These are phyloP conservation scores for Lentinula raphanica DNA, from an alignment of 768 basidiomycete genomes.

Conservation along the genomic window DNA sequence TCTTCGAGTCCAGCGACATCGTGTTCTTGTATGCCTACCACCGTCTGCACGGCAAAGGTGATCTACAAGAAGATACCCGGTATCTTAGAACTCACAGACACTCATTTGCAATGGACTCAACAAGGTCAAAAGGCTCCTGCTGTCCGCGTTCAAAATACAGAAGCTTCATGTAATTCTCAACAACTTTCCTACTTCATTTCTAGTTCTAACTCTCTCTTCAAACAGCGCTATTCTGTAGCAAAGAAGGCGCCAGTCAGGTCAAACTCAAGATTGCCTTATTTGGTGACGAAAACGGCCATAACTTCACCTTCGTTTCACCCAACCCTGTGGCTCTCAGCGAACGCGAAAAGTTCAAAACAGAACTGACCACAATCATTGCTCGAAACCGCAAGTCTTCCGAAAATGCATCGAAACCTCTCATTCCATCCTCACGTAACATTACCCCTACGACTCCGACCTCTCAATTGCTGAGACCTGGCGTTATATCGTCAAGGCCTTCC, in stretches of 20 bases:
- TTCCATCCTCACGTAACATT: constrained; percentile 18
- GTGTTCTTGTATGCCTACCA: constrained; percentile 48
- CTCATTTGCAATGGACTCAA: constrained; percentile 76
- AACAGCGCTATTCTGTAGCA: constrained; percentile 80
- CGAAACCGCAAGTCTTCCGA: constrained; percentile 53
- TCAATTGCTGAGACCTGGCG: constrained; percentile 26
- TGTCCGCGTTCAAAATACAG: constrained; percentile 55
- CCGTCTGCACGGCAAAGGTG: constrained; percentile 67
- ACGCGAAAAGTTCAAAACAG: constrained; percentile 78
- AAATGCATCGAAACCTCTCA: constrained; percentile 23
- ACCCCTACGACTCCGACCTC: constrained; percentile 19
- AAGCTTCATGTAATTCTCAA: constrained; percentile 53
- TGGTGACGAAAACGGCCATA: constrained; percentile 69
- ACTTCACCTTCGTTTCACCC: constrained; percentile 75
- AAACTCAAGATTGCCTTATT: constrained; percentile 69
- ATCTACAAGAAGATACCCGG: constrained; percentile 83
- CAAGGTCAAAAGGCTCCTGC: constrained; percentile 61
- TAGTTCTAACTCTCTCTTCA: constrained; percentile 11
- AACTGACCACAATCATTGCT: constrained; percentile 72
- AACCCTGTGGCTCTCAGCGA: constrained; percentile 60
- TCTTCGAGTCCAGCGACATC: neutral
- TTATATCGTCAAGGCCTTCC: constrained; percentile 37
- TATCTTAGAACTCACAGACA: constrained; percentile 67
- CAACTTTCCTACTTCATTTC: constrained; percentile 5
- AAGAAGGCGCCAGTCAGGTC: constrained; percentile 76